Conservation (phyloP, 352 stramenopile species). For the Phytophthora citricola region DNA sequence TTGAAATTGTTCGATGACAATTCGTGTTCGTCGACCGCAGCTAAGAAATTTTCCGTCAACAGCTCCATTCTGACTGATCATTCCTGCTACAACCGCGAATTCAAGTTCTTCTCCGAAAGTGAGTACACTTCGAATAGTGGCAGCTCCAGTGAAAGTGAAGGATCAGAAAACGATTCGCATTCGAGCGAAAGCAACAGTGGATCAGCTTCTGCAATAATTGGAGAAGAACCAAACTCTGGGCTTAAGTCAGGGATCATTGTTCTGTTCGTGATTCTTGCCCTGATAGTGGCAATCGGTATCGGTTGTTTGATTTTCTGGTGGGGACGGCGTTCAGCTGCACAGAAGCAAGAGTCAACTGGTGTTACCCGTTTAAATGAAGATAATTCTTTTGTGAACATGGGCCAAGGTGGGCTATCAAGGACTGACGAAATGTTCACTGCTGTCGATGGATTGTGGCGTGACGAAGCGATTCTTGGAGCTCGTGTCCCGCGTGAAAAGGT, state of each 20-base stretch:
- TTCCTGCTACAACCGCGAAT: conserved; percentile 9
- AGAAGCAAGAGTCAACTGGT: background rate
- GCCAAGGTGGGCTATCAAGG: background rate
- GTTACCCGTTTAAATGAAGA: background rate
- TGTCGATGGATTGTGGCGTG: conserved; percentile 13
- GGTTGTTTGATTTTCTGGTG: background rate
- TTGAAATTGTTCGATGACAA: conserved; percentile 9
- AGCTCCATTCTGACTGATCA: conserved; percentile 4
- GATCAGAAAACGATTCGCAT: background rate
- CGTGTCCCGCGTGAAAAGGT: conserved; percentile 41
- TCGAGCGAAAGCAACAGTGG: background rate
- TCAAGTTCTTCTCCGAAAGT: conserved; percentile 18
- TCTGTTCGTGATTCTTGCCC: conserved; percentile 1
- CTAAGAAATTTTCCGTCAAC: conserved; percentile 5
- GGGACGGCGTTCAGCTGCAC: background rate
- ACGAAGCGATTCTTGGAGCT: conserved; percentile 33
- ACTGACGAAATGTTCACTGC: background rate
- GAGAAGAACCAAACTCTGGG: background rate
- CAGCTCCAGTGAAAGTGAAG: background rate
- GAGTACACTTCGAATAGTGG: conserved; percentile 19
- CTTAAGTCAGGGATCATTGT: conserved; percentile 8
- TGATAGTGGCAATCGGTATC: background rate
- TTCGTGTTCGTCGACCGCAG: background rate
- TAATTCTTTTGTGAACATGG: background rate
- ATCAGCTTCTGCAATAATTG: background rate